Evolutionary conservation across 208 protist genomes (phyloP), one percentile per base, ranked within the genome.

Genomic region (Trypanosoma scelopori): DNA sequence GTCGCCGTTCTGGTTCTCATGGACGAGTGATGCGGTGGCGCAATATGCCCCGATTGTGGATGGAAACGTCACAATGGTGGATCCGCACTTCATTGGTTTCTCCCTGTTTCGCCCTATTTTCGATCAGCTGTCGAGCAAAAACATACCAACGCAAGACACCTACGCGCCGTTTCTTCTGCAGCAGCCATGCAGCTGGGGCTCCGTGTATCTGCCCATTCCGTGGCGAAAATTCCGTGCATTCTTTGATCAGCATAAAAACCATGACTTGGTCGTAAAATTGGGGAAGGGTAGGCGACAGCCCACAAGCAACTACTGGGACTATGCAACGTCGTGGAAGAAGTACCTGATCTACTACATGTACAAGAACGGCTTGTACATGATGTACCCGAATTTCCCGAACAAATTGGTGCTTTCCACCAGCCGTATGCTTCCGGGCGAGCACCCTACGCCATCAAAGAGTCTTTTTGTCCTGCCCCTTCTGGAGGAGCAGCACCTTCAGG

Each of bases 1-100:
- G 23, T 84, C 81, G 0, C 65, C 53, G 27, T 46, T 76, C 25
- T 95, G 86, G 87, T 83, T 81, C 49, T 55, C 53, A 20, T 91
- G 82, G 85, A 32, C 74, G 20, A 5, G 66, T 27, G 37, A 64
- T 9, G 81, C 74, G 13, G 20, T 93, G 1, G 13, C 13, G 3
- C 30, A 46, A 13, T 89, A 91, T 57, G 51, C 39, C 18, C 53
- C 48, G n/a, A 45, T 65, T 18, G 37, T 39, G 5, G 16, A 11
- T 15, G 12, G 23, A 0, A 35, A 55, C 30, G 11, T 3, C 7
- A 61, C 53, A 41, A 37, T 37, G 11, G 32, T 47, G 16, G 69
- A 70, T 45, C n/a, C 47, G 9, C 55, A 23, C n/a, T 49, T 77
- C 25, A 35, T 80, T 47, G 78, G 72, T 15, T 20, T 78, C 16